These are phyloP conservation scores for Tetrapisispora pingtungensis DNA, from an alignment of 805 yeast species.

Conservation along the genomic window DNA sequence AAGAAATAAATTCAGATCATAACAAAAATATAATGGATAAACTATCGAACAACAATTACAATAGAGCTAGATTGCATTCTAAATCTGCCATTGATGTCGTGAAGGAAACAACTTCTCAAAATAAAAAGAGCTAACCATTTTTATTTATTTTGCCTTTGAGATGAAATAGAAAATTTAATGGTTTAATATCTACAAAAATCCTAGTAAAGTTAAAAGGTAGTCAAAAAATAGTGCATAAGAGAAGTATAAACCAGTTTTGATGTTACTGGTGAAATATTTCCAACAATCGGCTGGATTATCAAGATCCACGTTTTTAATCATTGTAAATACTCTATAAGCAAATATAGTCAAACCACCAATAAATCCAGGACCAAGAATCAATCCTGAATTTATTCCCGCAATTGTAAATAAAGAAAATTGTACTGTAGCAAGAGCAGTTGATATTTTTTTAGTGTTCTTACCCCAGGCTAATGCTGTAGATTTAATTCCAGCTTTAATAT, in stretches of 20 bases:
- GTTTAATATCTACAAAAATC: slow-evolving; percentile 10
- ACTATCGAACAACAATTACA: background rate
- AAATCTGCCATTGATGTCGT: background rate
- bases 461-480: slow-evolving; percentile 97
- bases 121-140: slow-evolving; percentile 4
- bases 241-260: slow-evolving; percentile 61
- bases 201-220: slow-evolving; percentile 38
- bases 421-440: slow-evolving; percentile 50
- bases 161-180: background rate
- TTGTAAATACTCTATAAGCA: slow-evolving; percentile 53
- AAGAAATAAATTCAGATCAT: background rate
- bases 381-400: slow-evolving; percentile 64
- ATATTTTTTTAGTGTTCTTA: slow-evolving; percentile 56
- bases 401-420: slow-evolving; percentile 56
- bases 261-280: slow-evolving; percentile 66
- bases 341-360: slow-evolving; percentile 56
- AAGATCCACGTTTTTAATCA: slow-evolving; percentile 67
- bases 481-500: slow-evolving; percentile 81
- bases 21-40: background rate
- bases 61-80: background rate
- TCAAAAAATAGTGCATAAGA: slow-evolving; percentile 60
- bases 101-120: background rate
- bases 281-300: slow-evolving; percentile 78
- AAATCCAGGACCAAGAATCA: slow-evolving; percentile 74
- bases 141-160: background rate